phyloP scores from a whole-genome alignment of 225 moss, liverwort and hornwort species.

The Ulota crispa region DNA sequence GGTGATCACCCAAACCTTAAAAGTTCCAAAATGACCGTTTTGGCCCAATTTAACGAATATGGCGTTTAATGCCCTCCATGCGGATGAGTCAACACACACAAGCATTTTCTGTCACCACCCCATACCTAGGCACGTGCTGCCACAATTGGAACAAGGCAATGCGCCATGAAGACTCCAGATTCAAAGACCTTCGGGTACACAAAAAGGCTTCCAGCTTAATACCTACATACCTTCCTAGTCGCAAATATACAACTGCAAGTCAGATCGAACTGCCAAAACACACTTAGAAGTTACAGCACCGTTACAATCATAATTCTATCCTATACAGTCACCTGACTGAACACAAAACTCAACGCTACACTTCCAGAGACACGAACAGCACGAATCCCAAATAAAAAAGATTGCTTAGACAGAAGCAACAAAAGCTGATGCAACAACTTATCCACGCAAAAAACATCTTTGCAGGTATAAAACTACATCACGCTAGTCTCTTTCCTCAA shows the following conservation, averaged over 20 bases:
- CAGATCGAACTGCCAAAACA: background rate
- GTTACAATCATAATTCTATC: background rate
- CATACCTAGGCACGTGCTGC: too few species aligned
- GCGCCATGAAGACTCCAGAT: too few species aligned
- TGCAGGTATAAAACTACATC: background rate
- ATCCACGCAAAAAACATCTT: background rate
- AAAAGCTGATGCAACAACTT: background rate
- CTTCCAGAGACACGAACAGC: background rate
- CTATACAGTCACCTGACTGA: background rate
- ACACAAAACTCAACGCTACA: constrained; percentile 16
- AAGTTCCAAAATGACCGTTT: too few species aligned
- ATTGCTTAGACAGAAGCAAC: background rate
- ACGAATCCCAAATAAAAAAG: background rate
- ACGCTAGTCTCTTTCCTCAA: background rate
- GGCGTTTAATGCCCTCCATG: too few species aligned
- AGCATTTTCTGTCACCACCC: too few species aligned
- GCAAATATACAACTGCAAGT: constrained; percentile 29
- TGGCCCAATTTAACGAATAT: too few species aligned
- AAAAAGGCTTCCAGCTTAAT: too few species aligned
- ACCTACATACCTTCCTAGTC: background rate
- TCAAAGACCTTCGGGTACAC: too few species aligned
- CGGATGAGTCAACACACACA: too few species aligned
- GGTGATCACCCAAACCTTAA: too few species aligned
- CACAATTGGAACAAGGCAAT: too few species aligned
- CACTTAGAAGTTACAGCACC: background rate